Percentiles rank a stretch among this genome's conserved stretches.
Evolutionary conservation across 2,329 filamentous ascomycete genomes (phyloP).

Genomic region (Claviceps humidiphila): DNA sequence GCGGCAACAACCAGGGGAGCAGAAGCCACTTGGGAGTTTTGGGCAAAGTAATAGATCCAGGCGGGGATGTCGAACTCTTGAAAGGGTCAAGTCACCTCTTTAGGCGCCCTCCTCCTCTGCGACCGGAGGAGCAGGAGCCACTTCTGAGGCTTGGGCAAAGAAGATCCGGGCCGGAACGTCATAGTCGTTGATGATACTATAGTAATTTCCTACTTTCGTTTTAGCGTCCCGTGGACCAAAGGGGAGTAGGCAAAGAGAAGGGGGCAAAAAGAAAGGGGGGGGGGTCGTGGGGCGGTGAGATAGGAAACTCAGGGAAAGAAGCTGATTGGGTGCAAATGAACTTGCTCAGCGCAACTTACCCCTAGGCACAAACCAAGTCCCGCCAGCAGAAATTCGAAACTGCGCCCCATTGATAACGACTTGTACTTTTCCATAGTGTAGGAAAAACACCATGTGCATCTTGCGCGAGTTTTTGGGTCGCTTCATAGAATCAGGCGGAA

Average conservation of each 20-base stretch:
- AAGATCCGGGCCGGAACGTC: conserved; percentile 65
- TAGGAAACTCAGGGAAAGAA: too few relatives aligned
- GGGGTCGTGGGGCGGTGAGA: background rate
- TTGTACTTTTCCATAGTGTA: conserved; percentile 68
- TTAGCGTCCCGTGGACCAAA: background rate
- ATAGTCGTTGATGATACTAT: conserved; percentile 76
- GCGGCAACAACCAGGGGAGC: background rate
- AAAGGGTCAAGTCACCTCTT: background rate
- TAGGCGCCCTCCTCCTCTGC: background rate
- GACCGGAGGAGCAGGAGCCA: conserved; percentile 9
- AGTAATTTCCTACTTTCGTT: conserved; percentile 64
- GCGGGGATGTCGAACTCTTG: too few relatives aligned
- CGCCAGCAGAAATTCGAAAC: conserved; percentile 77
- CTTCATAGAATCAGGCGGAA: conserved; percentile 74
- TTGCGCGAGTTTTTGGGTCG: conserved; percentile 81
- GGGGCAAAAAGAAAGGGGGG: conserved; percentile 1
- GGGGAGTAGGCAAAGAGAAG: background rate
- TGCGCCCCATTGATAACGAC: conserved; percentile 63
- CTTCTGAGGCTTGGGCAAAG: conserved; percentile 77
- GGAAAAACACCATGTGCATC: conserved; percentile 96
- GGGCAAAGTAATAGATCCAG: too few relatives aligned
- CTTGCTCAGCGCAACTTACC: conserved; percentile 41
- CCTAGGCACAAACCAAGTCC: conserved; percentile 88
- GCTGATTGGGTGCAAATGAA: too few relatives aligned
- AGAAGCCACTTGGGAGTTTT: background rate